Base-by-base conservation (phyloP, 2,329 filamentous ascomycete species). In the Fusarium robinianum region DNA sequence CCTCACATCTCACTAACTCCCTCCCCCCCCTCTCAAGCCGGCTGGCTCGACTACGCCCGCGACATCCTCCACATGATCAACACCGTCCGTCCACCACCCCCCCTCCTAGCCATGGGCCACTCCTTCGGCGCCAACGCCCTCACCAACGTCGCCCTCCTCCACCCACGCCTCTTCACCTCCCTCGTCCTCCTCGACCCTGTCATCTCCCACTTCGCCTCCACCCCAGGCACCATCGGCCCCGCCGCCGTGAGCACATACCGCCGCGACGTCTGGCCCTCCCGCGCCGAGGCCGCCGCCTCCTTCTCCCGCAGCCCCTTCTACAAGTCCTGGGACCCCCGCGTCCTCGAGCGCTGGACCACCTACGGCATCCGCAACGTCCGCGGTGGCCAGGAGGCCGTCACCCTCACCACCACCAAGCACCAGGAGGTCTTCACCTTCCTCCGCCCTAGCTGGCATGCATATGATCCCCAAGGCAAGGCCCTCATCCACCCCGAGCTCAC, bases 31-130 rank as follows among this genome's bases (percentile, higher is more conserved):
- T n/a, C n/a, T n/a, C n/a, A n/a, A 60, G 57, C 57, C 26, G 83
- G 81, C 58, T 97, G 91, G 91, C 78, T 84, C 52, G 92, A 97
- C 69, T 84, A 94, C 65, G 73, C 88, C 31, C 83, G 91, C 32
- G 92, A 97, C 67, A 80, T 96, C 4, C 77, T 94, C 12, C 83
- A 92, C 63, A 80, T 96, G 69, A 79, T 94, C 71, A 96, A 96
- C 68, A 76, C 81, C 40, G 92, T 96, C 70, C 87, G 89, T 27
- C 72, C 77, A 79, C 86, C 88, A 9, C 85, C 87, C 1, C 92
- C 92, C 2, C 74, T 96, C 14, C 70, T 96, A 51, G 91, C 88
- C 43, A 69, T 97, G 18, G 92, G 90, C 11, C 92, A 97, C 70
- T 95, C 89, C 58, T 91, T 95, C 75, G 92, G 92, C 57, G 90